Evolutionary conservation across 2,329 filamentous ascomycete species (phyloP), one percentile per base, ranked within the genome.

Genomic region (Pleomassaria siparia): DNA sequence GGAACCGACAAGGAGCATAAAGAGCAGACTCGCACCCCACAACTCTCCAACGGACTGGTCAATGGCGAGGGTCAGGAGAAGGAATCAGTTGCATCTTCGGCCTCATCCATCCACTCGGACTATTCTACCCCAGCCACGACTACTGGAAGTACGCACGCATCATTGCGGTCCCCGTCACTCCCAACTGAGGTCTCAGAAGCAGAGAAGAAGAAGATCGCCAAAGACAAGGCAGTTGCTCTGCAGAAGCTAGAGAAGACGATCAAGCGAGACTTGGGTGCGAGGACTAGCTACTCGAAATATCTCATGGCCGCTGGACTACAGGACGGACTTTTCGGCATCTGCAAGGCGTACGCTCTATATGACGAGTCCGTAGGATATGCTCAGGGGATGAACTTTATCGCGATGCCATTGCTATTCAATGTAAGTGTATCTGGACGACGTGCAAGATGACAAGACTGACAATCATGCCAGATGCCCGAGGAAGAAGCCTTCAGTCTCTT

Each of bases 381-480:
- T 0, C 94, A 99, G 71, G 94, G 94, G 66, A 96, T 99, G 88
- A 99, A 97, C 67, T 99, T 99, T 64, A 83, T 99, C 50, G 88
- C 91, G 40, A 97, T 97, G 91, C 94, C 95, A 20, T 72, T 99
- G 15, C 77, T 99, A 1, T 96, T 99, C 75, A 97, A 96, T 69
- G 86, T 88, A 74, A 78, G 85, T 50, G 8, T 15, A 21, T 9
- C 20, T 9, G n/a, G n/a, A 22, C 2, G 21, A 16, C 49, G 43
- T 41, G 25, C 21, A 46, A 13, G 16, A 11, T 70, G 50, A 71
- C 39, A 10, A 2, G 49, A 50, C 49, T 64, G 24, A 67, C 46
- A 4, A 26, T 22, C 21, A 16, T 13, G 21, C 18, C 35, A 89
- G 85, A 96, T 97, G 91, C 88, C 91, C 2, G 92, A 97, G 72